Conservation (phyloP, 805 yeast species). For the Zygotorulaspora sp. region DNA sequence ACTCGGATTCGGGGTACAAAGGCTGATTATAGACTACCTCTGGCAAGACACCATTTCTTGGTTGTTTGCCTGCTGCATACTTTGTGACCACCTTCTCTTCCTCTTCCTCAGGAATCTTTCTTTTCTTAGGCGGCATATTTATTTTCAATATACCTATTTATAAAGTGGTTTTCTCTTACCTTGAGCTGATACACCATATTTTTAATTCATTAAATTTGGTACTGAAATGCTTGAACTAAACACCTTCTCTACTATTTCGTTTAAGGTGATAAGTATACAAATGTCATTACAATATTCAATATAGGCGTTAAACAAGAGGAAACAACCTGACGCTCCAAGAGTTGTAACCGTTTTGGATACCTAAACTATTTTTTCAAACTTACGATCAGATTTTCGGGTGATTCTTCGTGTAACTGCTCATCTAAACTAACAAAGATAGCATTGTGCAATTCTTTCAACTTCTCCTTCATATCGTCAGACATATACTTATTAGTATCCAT, state of each 20-base stretch:
- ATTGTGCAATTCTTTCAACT: slow-evolving; percentile 14
- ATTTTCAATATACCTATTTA: background rate
- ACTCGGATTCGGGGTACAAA: slow-evolving; percentile 31
- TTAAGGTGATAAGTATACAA: no score
- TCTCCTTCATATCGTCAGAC: slow-evolving; percentile 10
- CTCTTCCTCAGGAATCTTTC: slow-evolving; percentile 16
- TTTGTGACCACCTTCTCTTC: slow-evolving; percentile 15
- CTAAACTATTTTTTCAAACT: slow-evolving; percentile 14
- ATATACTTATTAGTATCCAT: slow-evolving; percentile 14
- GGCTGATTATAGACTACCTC: slow-evolving; percentile 28
- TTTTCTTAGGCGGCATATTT: slow-evolving; percentile 24
- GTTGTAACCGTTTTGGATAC: no score
- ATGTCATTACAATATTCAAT: no score
- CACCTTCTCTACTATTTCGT: no score
- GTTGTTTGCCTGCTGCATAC: slow-evolving; percentile 34
- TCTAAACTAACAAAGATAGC: slow-evolving; percentile 15
- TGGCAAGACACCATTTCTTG: slow-evolving; percentile 24
- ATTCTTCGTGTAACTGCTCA: slow-evolving; percentile 17
- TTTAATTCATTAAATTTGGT: no score
- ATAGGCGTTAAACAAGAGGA: no score
- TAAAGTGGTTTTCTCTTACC: background rate
- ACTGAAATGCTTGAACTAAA: no score
- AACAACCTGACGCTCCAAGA: no score
- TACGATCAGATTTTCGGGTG: slow-evolving; percentile 19
- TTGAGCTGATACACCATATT: no score